phyloP scores from a whole-genome alignment of 2,329 filamentous ascomycete genomes.

The Aaosphaeria arxii region DNA sequence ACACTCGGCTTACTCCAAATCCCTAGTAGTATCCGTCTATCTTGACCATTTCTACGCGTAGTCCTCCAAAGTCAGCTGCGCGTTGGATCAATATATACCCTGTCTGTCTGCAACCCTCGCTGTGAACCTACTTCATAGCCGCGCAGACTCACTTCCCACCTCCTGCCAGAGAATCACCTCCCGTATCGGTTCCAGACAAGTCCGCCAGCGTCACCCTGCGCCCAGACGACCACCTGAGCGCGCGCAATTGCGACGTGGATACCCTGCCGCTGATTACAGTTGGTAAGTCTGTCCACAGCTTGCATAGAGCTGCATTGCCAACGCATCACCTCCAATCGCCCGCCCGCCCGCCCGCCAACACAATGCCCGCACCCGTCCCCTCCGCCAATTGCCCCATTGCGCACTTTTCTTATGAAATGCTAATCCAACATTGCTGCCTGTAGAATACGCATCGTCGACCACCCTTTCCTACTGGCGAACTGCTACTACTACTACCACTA shows the following conservation, averaged over 20 bases:
- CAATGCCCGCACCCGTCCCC: constrained; percentile 32
- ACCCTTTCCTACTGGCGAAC: constrained; percentile 31
- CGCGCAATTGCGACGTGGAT: constrained; percentile 30
- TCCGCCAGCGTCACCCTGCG: constrained; percentile 18
- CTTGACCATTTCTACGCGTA: background rate
- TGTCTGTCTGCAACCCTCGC: constrained; percentile 9
- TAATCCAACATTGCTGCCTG: constrained; percentile 34
- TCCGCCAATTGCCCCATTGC: constrained; percentile 35
- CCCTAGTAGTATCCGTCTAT: too few relatives aligned
- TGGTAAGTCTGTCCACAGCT: constrained; percentile 33
- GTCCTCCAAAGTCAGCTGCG: constrained; percentile 24
- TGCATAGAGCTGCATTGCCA: constrained; percentile 42
- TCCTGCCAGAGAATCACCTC: background rate
- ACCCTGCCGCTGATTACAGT: constrained; percentile 32
- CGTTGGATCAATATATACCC: constrained; percentile 20
- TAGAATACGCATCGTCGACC: constrained; percentile 27
- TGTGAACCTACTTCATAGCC: constrained; percentile 11
- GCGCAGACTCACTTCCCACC: constrained; percentile 2
- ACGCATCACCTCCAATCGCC: constrained; percentile 43
- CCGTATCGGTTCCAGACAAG: background rate
- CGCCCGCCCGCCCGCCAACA: constrained; percentile 27
- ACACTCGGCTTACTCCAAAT: too few relatives aligned
- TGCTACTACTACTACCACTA: constrained; percentile 15
- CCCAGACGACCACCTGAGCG: constrained; percentile 18
- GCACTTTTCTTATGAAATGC: constrained; percentile 21